Evolutionary conservation across 768 basidiomycete species (phyloP), one percentile per base, ranked within the genome.

Genomic region (Leccinum fibrillosum): DNA sequence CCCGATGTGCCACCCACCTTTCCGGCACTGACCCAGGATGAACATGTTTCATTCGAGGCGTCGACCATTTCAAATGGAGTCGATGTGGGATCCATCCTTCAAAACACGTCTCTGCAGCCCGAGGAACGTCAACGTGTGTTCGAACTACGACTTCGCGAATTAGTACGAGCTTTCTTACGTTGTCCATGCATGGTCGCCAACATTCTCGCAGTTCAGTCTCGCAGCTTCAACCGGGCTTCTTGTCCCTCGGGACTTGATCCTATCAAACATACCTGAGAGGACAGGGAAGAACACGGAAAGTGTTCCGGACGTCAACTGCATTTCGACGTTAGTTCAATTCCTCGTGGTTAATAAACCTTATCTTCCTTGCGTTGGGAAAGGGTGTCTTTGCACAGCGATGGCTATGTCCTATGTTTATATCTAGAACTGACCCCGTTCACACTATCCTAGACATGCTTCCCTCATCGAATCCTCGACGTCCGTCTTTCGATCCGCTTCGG

Each of bases 61-160:
- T 42, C 11, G 13, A 26, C 39, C 52, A 7, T 8, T 10, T 21
- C 32, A 19, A 19, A 30, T 28, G 9, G 5, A n/a, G 10, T 32
- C 6, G 15, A 8, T 6, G 3, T 32, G 7, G 2, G 39, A 6
- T 12, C 4, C 25, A n/a, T 50, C 0, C 37, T 53, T n/a, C 25
- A 15, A 2, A 19, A 50, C 17, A 1, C 5, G 2, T 57, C 52
- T 10, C 23, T 49, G 2, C 21, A n/a, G 0, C 39, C 9, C 0
- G 47, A 62, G 0, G 32, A 63, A 12, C 4, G 47, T 10, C 53
- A 61, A 32, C 51, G 12, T 4, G 53, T 57, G 11, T 61, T 57
- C 3, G 62, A 57, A 30, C 7, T 1, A 3, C 50, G 6, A 1
- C 34, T 61, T 4, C 53, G 30, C 8, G 6, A 47, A 45, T 4